These are phyloP conservation scores for Phoenix roebelenii DNA, from an alignment of 176 grass and related monocot genomes.

Conservation along the genomic window DNA sequence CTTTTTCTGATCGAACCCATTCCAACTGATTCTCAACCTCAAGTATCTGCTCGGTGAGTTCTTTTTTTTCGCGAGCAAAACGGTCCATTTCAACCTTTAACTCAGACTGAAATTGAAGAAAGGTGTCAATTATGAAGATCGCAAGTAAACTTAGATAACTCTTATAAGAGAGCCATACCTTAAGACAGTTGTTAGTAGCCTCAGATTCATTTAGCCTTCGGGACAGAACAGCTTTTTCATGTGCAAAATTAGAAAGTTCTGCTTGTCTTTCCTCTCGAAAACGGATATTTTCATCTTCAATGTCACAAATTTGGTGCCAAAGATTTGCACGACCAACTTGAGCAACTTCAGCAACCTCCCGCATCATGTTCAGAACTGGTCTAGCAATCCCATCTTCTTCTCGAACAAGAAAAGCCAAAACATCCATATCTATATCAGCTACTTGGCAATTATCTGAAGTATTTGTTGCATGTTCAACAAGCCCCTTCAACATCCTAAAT, in stretches of 20 bases:
- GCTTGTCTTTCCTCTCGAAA: slow-evolving; percentile 63
- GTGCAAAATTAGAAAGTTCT: slow-evolving; percentile 49
- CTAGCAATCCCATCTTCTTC: slow-evolving; percentile 57
- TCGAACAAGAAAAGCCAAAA: slow-evolving; percentile 80
- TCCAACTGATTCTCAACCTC: slow-evolving; percentile 86
- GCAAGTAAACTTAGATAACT: slow-evolving; percentile 21
- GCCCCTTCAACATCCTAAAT: slow-evolving; percentile 86
- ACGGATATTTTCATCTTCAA: slow-evolving; percentile 84
- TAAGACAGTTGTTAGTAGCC: slow-evolving; percentile 42
- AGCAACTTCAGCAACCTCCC: slow-evolving; percentile 72
- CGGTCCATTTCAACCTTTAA: slow-evolving; percentile 69
- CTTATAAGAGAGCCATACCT: slow-evolving; percentile 36
- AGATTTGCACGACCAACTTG: slow-evolving; percentile 75
- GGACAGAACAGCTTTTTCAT: slow-evolving; percentile 46
- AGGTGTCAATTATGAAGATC: slow-evolving; percentile 23
- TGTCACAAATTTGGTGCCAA: slow-evolving; percentile 76
- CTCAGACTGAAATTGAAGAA: slow-evolving; percentile 47
- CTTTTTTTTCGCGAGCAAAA: slow-evolving; percentile 57
- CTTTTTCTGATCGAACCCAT: slow-evolving; percentile 91
- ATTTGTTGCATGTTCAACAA: slow-evolving; percentile 80
- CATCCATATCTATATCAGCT: slow-evolving; percentile 93
- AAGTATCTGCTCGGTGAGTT: slow-evolving; percentile 43
- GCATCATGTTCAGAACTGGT: slow-evolving; percentile 74
- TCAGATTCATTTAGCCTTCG: slow-evolving; percentile 41
- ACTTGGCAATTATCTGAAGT: slow-evolving; percentile 54